Evolutionary conservation across 768 basidiomycete genomes (phyloP).

Genomic region (Lepiota brunneoincarnata): DNA sequence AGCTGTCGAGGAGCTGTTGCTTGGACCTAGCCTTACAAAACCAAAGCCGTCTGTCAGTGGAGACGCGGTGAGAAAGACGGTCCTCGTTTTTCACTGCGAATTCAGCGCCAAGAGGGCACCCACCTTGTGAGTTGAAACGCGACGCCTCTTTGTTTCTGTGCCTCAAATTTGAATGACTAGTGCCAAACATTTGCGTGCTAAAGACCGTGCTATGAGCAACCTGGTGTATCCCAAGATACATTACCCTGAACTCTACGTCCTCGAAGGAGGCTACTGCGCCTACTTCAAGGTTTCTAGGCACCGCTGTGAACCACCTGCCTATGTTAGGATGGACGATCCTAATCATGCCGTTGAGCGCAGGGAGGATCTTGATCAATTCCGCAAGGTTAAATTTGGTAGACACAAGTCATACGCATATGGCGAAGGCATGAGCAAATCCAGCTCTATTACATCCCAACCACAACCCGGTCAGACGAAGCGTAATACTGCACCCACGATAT

Average conservation of each 20-base stretch:
- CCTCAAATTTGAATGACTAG: conserved; percentile 33
- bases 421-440: conserved; percentile 51
- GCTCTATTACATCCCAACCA: conserved; percentile 30
- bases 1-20: conserved; percentile 78
- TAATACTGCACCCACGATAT: conserved; percentile 55
- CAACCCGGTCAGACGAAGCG: conserved; percentile 53
- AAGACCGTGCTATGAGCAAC: conserved; percentile 86
- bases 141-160: conserved; percentile 1
- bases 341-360: conserved; percentile 74
- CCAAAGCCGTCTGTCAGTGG: conserved; percentile 75
- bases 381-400: conserved; percentile 82
- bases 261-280: conserved; percentile 93
- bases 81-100: conserved; percentile 97
- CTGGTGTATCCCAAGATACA: conserved; percentile 88
- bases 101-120: conserved; percentile 95
- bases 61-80: conserved; percentile 68
- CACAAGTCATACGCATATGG: conserved; percentile 93
- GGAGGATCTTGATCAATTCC: conserved; percentile 89
- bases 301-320: conserved; percentile 79
- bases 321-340: conserved; percentile 96
- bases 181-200: conserved; percentile 90
- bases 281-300: conserved; percentile 70
- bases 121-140: conserved; percentile 70
- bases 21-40: conserved; percentile 52
- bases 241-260: conserved; percentile 95